Evolutionary conservation across 257 asterid genomes (phyloP).

Genomic region (Buddleja alternifolia): DNA sequence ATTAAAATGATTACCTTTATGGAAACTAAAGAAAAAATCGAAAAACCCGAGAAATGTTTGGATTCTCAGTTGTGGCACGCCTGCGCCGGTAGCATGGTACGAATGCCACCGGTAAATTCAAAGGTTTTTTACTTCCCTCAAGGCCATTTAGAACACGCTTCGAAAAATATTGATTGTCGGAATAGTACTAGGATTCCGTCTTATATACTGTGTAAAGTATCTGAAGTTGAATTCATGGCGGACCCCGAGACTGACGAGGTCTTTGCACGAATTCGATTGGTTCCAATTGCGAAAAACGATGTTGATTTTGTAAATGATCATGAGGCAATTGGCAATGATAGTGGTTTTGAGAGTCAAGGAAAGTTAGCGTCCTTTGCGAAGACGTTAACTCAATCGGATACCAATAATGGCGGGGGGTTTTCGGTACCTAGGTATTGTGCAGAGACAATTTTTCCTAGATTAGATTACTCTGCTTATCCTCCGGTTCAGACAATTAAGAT

Average conservation of each 20-base stretch:
- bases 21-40: constrained; percentile 46
- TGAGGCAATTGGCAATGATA: constrained; percentile 35
- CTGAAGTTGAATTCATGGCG: constrained; percentile 57
- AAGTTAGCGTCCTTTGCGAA: constrained; percentile 62
- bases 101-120: constrained; percentile 55
- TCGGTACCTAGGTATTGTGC: constrained; percentile 76
- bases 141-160: constrained; percentile 67
- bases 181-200: constrained; percentile 46
- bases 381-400: constrained; percentile 68
- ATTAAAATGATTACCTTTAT: constrained; percentile 46
- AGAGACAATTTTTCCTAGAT: constrained; percentile 62
- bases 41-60: constrained; percentile 47
- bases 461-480: constrained; percentile 60
- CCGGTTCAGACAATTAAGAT: constrained; percentile 69
- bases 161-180: constrained; percentile 46
- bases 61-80: constrained; percentile 77
- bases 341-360: constrained; percentile 45
- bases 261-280: constrained; percentile 48
- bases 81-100: constrained; percentile 74
- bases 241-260: constrained; percentile 68
- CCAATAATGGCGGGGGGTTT: constrained; percentile 72
- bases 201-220: constrained; percentile 48
- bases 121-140: constrained; percentile 66
- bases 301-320: constrained; percentile 45
- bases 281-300: constrained; percentile 42